Evolutionary conservation across 1,284 basidiomycete genomes (phyloP).

Genomic region (Hymenochaete sp.): DNA sequence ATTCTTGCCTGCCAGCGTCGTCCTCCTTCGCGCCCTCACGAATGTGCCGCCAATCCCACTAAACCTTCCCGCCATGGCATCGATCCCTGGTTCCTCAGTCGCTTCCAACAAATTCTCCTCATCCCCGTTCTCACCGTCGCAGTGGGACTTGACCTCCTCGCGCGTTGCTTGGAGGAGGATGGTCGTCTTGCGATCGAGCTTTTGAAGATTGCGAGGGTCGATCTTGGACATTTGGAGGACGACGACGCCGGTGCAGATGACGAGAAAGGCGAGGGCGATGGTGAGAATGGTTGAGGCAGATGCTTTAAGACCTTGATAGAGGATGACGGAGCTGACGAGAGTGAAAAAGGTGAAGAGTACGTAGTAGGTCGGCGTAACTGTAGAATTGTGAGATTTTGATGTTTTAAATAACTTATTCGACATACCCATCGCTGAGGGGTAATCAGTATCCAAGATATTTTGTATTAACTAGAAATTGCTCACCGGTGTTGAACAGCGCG

Average conservation of each 20-base stretch:
- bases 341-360: conserved; percentile 75
- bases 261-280: conserved; percentile 84
- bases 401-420: conserved; percentile 20
- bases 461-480: conserved; percentile 22
- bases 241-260: conserved; percentile 85
- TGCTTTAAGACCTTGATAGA: conserved; percentile 87
- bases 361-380: conserved; percentile 51
- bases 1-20: conserved; percentile 11
- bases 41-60: conserved; percentile 39
- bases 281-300: conserved; percentile 74
- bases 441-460: conserved; percentile 9
- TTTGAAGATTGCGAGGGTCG: conserved; percentile 65
- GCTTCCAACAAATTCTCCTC: conserved; percentile 42
- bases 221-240: conserved; percentile 96
- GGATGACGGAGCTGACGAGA: conserved; percentile 80
- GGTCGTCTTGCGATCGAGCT: conserved; percentile 78
- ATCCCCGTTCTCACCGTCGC: conserved; percentile 31
- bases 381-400: conserved; percentile 23
- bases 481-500: conserved; percentile 88
- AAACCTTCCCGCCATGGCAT: conserved; percentile 40
- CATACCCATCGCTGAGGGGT: conserved; percentile 66
- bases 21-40: conserved; percentile 33
- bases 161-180: conserved; percentile 75
- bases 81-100: conserved; percentile 30
- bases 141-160: conserved; percentile 46